Evolutionary conservation across 805 yeast species (phyloP).

Genomic region (Soucietia sequanensis): DNA sequence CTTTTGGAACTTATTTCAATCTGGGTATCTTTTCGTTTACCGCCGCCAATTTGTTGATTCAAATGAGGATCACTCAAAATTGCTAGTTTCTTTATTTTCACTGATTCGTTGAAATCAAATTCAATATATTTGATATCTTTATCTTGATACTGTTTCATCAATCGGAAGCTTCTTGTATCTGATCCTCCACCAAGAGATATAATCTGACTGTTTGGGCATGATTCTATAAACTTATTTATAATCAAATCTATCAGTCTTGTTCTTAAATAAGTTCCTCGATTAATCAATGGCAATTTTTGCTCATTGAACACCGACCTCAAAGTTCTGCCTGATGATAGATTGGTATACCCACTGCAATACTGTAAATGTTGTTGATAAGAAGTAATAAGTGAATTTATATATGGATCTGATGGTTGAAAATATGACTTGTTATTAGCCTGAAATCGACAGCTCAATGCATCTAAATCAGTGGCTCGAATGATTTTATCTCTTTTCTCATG

Average conservation of each 20-base stretch:
- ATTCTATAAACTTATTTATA: slow-evolving; percentile 40
- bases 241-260: slow-evolving; percentile 51
- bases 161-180: slow-evolving; percentile 63
- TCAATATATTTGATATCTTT: slow-evolving; percentile 49
- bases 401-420: slow-evolving; percentile 38
- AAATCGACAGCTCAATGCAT: slow-evolving; percentile 65
- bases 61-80: slow-evolving; percentile 36
- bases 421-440: slow-evolving; percentile 53
- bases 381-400: slow-evolving; percentile 28
- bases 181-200: slow-evolving; percentile 81
- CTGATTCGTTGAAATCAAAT: slow-evolving; percentile 60
- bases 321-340: slow-evolving; percentile 38
- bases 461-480: slow-evolving; percentile 61
- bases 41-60: slow-evolving; percentile 18
- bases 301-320: slow-evolving; percentile 38
- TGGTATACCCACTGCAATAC: slow-evolving; percentile 37
- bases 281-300: slow-evolving; percentile 61
- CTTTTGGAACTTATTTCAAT: slow-evolving; percentile 13
- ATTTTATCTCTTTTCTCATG: slow-evolving; percentile 38
- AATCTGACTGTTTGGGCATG: slow-evolving; percentile 43
- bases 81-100: slow-evolving; percentile 49
- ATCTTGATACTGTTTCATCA: slow-evolving; percentile 31
- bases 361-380: slow-evolving; percentile 40
- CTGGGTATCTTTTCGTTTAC: slow-evolving; percentile 2
- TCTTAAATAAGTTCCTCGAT: slow-evolving; percentile 67